Base-by-base conservation (phyloP, 768 basidiomycete species). In the Lactarius hengduanensis region DNA sequence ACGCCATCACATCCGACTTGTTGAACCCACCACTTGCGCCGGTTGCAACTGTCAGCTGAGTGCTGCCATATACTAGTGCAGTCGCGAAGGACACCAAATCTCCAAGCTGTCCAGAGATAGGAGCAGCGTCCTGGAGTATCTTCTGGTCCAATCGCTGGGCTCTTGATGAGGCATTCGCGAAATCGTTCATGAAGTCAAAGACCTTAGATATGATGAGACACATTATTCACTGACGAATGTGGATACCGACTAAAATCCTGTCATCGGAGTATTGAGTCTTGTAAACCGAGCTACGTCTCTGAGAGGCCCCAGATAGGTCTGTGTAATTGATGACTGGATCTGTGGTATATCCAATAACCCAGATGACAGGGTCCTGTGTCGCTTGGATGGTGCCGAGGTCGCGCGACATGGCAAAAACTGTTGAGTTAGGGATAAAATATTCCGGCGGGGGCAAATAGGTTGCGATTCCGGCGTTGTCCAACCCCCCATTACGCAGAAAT, bases 41-140 rank as follows among this genome's bases (percentile, higher is more conserved):
- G 65, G 80, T 80, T 15, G 83, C 81, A 38, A 84, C 71, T 0
- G 86, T 87, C 57, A 87, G 77, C 61, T 88, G 86, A 20, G 76
- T 81, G 5, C 82, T 80, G 8, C 78, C 83, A 5, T 86, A 75
- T 22, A 82, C 79, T 71, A 88, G 85, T 47, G 85, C 75, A 53
- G 85, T 76, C 4, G 85, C 84, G n/a, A 87, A 75, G 15, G 79
- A 81, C 6, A 84, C 81, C n/a, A 86, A 67, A 8, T 75, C 77
- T 26, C 84, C 81, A 68, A 87, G 86, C 47, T 81, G 79, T 20
- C 75, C 64, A 0, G 83, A 86, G 55, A 86, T 81, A 50, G 75
- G 77, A 13, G 70, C 73, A 2, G 86, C 82, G 66, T 84, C 84
- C 13, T 61, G 73, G 34, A 80, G 73, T n/a, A 86, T 76, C 71